These are phyloP conservation scores for Litchi chinensis DNA, from an alignment of 345 rosid species.

Conservation along the genomic window DNA sequence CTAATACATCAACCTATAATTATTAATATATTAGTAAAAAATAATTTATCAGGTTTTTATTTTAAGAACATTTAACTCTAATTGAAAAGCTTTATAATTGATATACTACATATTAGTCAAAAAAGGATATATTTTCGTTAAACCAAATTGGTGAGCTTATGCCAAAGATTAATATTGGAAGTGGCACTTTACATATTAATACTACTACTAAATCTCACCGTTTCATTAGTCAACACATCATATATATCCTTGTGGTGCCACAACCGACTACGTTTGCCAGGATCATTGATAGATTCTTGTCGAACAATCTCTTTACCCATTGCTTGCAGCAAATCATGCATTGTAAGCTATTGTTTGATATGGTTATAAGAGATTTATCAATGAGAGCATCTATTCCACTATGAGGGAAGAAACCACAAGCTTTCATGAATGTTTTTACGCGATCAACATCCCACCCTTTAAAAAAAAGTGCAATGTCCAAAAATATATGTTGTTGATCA, in stretches of 20 bases:
- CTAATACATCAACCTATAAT: no score
- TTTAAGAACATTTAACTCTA: neutral
- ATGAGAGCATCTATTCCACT: neutral
- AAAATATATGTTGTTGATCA: slow-evolving; percentile 1
- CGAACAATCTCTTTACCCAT: slow-evolving; percentile 15
- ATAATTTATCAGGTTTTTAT: no score
- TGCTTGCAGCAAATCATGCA: slow-evolving; percentile 22
- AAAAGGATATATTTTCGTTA: no score
- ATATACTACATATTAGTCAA: no score
- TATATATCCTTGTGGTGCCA: slow-evolving; percentile 30
- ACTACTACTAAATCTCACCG: slow-evolving; percentile 15
- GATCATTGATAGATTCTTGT: slow-evolving; percentile 1
- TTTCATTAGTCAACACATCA: slow-evolving; percentile 25
- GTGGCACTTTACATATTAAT: neutral
- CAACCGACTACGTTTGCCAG: slow-evolving; percentile 24
- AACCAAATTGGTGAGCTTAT: no score
- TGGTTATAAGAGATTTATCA: slow-evolving; percentile 17
- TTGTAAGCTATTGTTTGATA: neutral
- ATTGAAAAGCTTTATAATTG: neutral
- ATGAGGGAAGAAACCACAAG: neutral
- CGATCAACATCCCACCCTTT: neutral
- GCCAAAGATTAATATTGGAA: neutral
- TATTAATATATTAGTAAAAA: no score
- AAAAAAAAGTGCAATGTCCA: slow-evolving; percentile 25
- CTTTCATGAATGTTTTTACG: neutral